phyloP scores from a whole-genome alignment of 768 basidiomycete species.

The Holtermanniella nyarrowii region DNA sequence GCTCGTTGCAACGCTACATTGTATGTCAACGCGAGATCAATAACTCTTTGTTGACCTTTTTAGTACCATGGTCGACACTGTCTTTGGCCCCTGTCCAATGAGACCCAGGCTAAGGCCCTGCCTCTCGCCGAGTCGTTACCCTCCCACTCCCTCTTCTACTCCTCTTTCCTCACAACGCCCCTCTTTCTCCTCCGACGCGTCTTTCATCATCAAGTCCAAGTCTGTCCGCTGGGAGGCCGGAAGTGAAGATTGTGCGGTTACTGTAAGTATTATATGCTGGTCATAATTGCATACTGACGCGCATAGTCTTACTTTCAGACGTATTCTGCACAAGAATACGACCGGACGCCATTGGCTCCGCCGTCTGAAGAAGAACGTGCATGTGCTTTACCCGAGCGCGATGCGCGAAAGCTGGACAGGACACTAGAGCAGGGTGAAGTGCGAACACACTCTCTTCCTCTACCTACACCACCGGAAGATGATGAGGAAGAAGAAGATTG shows the following conservation, averaged over 20 bases:
- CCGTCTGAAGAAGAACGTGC: slow-evolving; percentile 46
- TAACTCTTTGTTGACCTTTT: too few relatives aligned
- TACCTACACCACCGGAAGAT: background rate
- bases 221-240: background rate
- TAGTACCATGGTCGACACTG: background rate
- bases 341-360: slow-evolving; percentile 66
- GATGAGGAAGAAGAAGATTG: background rate
- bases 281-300: background rate
- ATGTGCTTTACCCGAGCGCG: slow-evolving; percentile 68
- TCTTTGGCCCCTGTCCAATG: background rate
- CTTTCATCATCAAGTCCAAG: background rate
- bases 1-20: too few relatives aligned
- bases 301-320: slow-evolving; percentile 42
- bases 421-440: slow-evolving; percentile 5
- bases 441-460: slow-evolving; percentile 1
- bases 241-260: background rate
- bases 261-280: background rate
- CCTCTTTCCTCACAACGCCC: background rate
- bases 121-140: background rate
- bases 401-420: slow-evolving; percentile 40
- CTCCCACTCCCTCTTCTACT: background rate
- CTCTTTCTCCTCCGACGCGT: background rate
- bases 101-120: background rate
- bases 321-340: slow-evolving; percentile 50
- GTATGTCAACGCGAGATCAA: too few relatives aligned